phyloP scores from a whole-genome alignment of 129 eudicot species.

The Artemisia tridentata region DNA sequence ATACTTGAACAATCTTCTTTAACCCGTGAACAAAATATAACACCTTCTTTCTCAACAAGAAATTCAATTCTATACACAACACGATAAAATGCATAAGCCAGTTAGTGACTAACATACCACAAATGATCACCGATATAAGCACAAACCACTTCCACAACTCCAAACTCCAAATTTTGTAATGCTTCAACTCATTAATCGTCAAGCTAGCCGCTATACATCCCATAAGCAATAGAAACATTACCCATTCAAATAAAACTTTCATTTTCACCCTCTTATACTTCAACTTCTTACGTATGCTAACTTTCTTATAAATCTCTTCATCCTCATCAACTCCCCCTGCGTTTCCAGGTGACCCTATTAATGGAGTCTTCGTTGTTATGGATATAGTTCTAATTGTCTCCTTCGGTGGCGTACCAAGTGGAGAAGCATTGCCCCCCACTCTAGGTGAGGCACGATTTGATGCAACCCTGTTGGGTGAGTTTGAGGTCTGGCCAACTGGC shows the following conservation, averaged over 20 bases:
- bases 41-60: constrained; percentile 74
- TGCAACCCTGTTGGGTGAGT: constrained; percentile 31
- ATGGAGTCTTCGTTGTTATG: constrained; percentile 53
- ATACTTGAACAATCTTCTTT: constrained; percentile 71
- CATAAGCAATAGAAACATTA: constrained; percentile 45
- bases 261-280: constrained; percentile 51
- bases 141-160: constrained; percentile 77
- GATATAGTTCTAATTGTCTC: constrained; percentile 41
- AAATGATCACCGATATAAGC: constrained; percentile 64
- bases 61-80: constrained; percentile 72
- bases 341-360: constrained; percentile 53
- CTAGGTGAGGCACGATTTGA: constrained; percentile 48
- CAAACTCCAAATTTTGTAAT: constrained; percentile 43
- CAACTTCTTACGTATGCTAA: constrained; percentile 44
- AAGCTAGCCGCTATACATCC: constrained; percentile 60
- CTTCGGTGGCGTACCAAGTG: constrained; percentile 27
- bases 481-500: constrained; percentile 29
- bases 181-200: constrained; percentile 40
- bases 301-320: constrained; percentile 79
- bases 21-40: constrained; percentile 76
- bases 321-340: constrained; percentile 60
- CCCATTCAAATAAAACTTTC: constrained; percentile 68
- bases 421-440: constrained; percentile 29
- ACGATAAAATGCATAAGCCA: constrained; percentile 76
- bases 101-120: constrained; percentile 63